Evolutionary conservation across 2,329 filamentous ascomycete genomes (phyloP).

Genomic region (Polychaeton citri): DNA sequence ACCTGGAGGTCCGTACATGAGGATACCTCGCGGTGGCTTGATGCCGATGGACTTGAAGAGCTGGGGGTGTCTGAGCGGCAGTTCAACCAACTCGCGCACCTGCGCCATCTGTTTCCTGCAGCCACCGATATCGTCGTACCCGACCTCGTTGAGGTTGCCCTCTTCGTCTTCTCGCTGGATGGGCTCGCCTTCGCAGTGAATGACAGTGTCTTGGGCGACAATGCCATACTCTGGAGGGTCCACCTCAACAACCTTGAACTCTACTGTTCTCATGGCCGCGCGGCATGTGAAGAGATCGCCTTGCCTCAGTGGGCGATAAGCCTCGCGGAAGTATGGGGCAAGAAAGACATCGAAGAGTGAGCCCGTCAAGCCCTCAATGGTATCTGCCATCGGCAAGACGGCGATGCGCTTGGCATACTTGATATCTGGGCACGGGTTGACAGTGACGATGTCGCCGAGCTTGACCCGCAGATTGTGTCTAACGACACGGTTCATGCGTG

Average conservation of each 20-base stretch:
- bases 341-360: conserved; percentile 99
- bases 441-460: conserved; percentile 94
- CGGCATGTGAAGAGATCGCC: conserved; percentile 95
- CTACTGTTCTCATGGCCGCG: conserved; percentile 96
- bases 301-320: conserved; percentile 92
- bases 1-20: conserved; percentile 88
- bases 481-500: conserved; percentile 95
- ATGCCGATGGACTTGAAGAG: conserved; percentile 99
- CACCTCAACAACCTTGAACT: conserved; percentile 99
- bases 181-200: conserved; percentile 93
- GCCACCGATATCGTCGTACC: conserved; percentile 97
- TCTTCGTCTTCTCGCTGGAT: conserved; percentile 98
- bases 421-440: conserved; percentile 96
- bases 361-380: conserved; percentile 91
- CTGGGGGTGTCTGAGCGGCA: conserved; percentile 90
- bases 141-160: conserved; percentile 97
- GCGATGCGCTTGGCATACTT: conserved; percentile 99
- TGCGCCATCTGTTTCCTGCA: conserved; percentile 99
- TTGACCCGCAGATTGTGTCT: conserved; percentile 97
- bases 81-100: conserved; percentile 95
- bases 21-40: conserved; percentile 95
- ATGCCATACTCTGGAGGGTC: conserved; percentile 98
- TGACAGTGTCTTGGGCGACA: conserved; percentile 95
- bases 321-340: conserved; percentile 97
- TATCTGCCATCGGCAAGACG: conserved; percentile 94